Conservation (phyloP, 805 yeast genomes). For the Alloascoidea hylecoeti region DNA sequence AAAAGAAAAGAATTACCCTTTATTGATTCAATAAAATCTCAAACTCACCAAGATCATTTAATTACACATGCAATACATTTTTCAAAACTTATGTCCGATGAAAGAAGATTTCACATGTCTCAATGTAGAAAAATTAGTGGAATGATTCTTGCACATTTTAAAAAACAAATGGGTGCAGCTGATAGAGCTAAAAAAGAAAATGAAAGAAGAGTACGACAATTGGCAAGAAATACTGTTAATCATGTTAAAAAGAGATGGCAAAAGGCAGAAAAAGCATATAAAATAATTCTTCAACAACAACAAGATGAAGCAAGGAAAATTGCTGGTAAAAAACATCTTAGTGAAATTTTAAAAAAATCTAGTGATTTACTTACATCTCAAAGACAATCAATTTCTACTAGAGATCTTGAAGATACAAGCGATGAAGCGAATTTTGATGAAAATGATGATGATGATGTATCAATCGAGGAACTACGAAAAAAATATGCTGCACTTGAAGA, state of each 20-base stretch:
- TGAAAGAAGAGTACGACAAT: conserved; percentile 49
- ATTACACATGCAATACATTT: conserved; percentile 62
- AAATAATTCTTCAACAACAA: conserved; percentile 52
- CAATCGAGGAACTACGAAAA: conserved; percentile 39
- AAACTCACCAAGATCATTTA: conserved; percentile 59
- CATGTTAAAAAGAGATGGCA: conserved; percentile 88
- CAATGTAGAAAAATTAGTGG: conserved; percentile 59
- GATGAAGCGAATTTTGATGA: conserved; percentile 13
- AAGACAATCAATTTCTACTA: conserved; percentile 9
- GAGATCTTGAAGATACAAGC: conserved; percentile 14
- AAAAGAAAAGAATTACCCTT: conserved; percentile 24
- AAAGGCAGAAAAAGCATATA: conserved; percentile 72
- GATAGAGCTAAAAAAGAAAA: conserved; percentile 67
- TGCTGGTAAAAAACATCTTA: conserved; percentile 76
- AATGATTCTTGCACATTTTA: conserved; percentile 79
- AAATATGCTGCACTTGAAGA: conserved; percentile 36
- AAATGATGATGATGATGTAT: conserved; percentile 27
- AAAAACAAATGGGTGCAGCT: conserved; percentile 75
- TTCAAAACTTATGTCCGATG: conserved; percentile 55
- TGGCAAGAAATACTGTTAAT: conserved; percentile 72
- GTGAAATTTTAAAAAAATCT: conserved; percentile 82
- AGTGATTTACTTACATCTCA: conserved; percentile 77
- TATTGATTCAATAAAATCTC: conserved; percentile 31
- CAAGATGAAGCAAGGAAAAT: conserved; percentile 64
- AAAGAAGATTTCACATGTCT: conserved; percentile 48